Evolutionary conservation across 2,329 filamentous ascomycete species (phyloP).

Genomic region (Fonsecaea pugnacius): DNA sequence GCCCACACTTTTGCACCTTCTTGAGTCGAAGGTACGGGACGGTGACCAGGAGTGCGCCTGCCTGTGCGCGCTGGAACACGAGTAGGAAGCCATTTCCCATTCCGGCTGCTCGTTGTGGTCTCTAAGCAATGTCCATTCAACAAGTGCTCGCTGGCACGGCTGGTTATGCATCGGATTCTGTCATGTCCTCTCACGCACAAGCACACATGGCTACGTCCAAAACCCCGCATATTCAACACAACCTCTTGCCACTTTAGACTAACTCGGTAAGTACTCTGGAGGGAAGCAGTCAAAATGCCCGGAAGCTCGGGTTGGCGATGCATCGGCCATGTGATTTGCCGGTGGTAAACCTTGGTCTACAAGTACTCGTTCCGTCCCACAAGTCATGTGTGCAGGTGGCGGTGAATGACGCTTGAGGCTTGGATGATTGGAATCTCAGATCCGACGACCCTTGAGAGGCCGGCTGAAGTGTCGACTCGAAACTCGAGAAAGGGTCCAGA

Average conservation of each 20-base stretch:
- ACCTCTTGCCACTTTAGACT: background rate
- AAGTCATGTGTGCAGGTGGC: slow-evolving; percentile 1
- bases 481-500: background rate
- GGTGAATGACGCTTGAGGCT: background rate
- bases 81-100: background rate
- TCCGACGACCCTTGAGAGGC: background rate
- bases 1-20: background rate
- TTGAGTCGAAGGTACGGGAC: background rate
- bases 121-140: background rate
- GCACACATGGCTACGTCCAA: background rate
- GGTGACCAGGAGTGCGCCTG: background rate
- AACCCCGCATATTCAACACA: background rate
- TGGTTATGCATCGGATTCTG: background rate
- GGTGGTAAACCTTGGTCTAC: background rate
- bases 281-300: background rate
- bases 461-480: background rate
- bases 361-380: background rate
- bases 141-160: background rate
- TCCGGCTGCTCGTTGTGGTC: background rate
- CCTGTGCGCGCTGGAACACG: background rate
- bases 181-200: background rate
- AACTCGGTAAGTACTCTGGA: background rate
- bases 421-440: background rate
- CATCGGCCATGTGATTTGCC: background rate
- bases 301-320: background rate